Percentiles rank a stretch among this genome's conserved stretches.
Evolutionary conservation across 2,329 filamentous ascomycete species (phyloP).

Genomic region (Neofusicoccum sp.): DNA sequence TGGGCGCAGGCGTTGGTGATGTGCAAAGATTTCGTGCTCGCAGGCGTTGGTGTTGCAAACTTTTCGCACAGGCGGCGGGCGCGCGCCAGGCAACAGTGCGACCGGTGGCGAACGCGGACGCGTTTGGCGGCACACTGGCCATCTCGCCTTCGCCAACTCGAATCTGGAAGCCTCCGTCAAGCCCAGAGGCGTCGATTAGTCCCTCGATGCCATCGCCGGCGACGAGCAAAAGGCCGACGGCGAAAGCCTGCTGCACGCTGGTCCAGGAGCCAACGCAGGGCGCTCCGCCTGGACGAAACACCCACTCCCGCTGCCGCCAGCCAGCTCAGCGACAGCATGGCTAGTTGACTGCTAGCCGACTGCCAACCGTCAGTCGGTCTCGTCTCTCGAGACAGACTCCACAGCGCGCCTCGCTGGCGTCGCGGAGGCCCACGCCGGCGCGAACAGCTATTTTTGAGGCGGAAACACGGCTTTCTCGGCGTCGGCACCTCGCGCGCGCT

Average conservation of each 20-base stretch:
- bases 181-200: neutral
- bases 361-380: neutral
- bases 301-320: neutral
- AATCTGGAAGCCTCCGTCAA: neutral
- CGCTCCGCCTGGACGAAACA: neutral
- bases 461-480: neutral
- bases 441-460: neutral
- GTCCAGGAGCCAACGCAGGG: neutral
- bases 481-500: constrained; percentile 12
- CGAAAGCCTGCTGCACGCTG: neutral
- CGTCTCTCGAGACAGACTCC: neutral
- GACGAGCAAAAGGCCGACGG: neutral
- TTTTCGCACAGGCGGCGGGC: too few relatives aligned
- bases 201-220: neutral
- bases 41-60: too few relatives aligned
- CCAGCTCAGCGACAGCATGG: neutral
- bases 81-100: neutral
- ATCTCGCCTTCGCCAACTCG: neutral
- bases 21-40: neutral
- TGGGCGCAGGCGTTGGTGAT: neutral
- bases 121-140: too few relatives aligned
- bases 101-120: neutral
- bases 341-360: neutral
- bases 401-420: constrained; percentile 7
- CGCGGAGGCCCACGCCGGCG: neutral